Evolutionary conservation across 306 rosid genomes (phyloP), one percentile per base, ranked within the genome.

Genomic region (Sophora flavescens): DNA sequence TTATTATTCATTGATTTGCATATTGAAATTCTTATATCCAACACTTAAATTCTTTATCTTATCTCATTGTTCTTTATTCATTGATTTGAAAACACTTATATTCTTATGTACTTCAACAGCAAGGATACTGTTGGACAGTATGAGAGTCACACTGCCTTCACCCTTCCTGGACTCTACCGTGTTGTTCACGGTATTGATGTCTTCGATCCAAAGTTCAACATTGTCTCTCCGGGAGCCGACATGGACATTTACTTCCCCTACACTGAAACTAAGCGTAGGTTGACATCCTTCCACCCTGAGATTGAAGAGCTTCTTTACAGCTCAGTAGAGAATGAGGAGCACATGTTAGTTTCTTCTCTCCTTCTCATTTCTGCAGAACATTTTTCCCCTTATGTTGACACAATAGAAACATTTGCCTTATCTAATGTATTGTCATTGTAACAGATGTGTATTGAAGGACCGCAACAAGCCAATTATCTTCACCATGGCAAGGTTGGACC

Each of bases 151-250:
- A 92, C 97, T 45, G 91, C 97, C 44, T 96, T 96, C 85, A 96
- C 99, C 74, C 96, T 92, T 50, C 99, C 99, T 0, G 99, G 99
- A 36, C 97, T 96, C 44, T 96, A 91, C 86, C 90, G 99, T 9
- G 99, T 96, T 2, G 98, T 92, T 64, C 98, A 92, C 1, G 99
- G 99, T 5, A 92, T 96, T 7, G 84, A 96, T 56, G 97, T 91
- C 15, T 96, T 96, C 14, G 99, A 96, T 85, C 99, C 99, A 54
- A 96, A 96, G 91, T 96, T 96, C 88, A 96, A 96, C 93, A 96
- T 96, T 36, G 99, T 92, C 76, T 92, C 99, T 12, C 99, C 99
- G 0, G 99, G 99, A 61, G 99, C 99, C 4, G 99, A 95, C 63
- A 88, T 89, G 97, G 63, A 76, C 79, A 82, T 95, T 65, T 95